These are phyloP conservation scores for Neospermospora avenae DNA, from an alignment of 2,329 filamentous ascomycete species.

Conservation along the genomic window DNA sequence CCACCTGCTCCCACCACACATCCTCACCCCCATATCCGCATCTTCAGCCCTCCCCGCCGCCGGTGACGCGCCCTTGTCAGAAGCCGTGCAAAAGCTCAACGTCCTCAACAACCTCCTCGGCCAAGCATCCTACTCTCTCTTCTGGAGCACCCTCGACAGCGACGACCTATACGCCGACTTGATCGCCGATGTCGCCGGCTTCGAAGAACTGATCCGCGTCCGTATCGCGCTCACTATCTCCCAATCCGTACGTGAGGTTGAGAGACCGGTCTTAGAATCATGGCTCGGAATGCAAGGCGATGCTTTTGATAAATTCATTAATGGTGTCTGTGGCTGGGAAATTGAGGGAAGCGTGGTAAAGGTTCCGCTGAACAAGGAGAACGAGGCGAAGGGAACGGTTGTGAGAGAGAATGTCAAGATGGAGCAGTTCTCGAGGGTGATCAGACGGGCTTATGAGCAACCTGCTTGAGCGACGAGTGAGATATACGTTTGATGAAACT, in stretches of 20 bases:
- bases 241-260: constrained; percentile 73
- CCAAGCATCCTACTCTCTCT: constrained; percentile 82
- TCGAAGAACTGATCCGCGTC: constrained; percentile 90
- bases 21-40: constrained; percentile 59
- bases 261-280: constrained; percentile 63
- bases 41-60: constrained; percentile 47
- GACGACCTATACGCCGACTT: constrained; percentile 96
- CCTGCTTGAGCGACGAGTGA: constrained; percentile 47
- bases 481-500: constrained; percentile 15
- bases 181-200: constrained; percentile 88
- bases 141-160: constrained; percentile 90
- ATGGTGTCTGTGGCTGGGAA: constrained; percentile 83
- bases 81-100: constrained; percentile 74
- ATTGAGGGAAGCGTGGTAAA: constrained; percentile 63
- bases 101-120: constrained; percentile 75
- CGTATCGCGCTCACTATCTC: constrained; percentile 86
- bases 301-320: constrained; percentile 72
- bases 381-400: constrained; percentile 93
- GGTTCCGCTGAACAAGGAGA: constrained; percentile 91
- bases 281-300: constrained; percentile 73
- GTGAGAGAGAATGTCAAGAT: constrained; percentile 94
- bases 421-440: constrained; percentile 77
- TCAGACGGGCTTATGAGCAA: constrained; percentile 84
- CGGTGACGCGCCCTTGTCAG: constrained; percentile 68
- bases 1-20: constrained; percentile 85